Evolutionary conservation across 306 rosid genomes (phyloP).

Genomic region (Ziziphus jujuba): DNA sequence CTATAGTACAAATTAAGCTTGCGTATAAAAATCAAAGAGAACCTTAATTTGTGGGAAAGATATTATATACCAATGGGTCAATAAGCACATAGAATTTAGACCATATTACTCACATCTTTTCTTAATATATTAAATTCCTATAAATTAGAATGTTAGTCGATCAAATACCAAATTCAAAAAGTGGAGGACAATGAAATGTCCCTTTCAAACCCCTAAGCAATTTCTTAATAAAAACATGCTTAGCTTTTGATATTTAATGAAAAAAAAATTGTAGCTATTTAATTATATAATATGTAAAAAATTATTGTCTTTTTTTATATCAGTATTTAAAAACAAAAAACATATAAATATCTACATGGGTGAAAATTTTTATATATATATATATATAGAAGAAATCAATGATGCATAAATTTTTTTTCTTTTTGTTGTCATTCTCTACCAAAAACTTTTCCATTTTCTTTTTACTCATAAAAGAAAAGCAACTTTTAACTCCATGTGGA

Average conservation of each 20-base stretch:
- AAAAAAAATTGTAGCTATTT: conserved; percentile 11
- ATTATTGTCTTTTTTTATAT: no score
- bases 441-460: not conserved
- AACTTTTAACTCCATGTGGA: conserved; percentile 15
- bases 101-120: conserved; percentile 21
- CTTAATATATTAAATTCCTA: conserved; percentile 4
- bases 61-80: conserved; percentile 6
- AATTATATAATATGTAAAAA: no score
- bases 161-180: conserved; percentile 13
- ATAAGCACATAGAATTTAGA: conserved; percentile 21
- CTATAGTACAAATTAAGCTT: no score
- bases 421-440: conserved; percentile 20
- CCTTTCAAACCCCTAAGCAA: conserved; percentile 22
- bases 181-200: conserved; percentile 28
- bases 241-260: conserved; percentile 35
- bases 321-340: no score
- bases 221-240: conserved; percentile 21
- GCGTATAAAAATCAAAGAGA: not conserved
- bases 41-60: not conserved
- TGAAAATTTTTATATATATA: no score
- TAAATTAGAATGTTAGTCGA: conserved; percentile 11
- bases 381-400: not conserved
- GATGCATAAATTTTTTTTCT: conserved; percentile 6
- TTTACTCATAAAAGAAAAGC: not conserved
- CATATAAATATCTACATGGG: no score